Percentiles rank a stretch among this genome's conserved stretches.
Conservation (phyloP, 768 basidiomycete genomes). For the Fomitopsis pulvina region DNA sequence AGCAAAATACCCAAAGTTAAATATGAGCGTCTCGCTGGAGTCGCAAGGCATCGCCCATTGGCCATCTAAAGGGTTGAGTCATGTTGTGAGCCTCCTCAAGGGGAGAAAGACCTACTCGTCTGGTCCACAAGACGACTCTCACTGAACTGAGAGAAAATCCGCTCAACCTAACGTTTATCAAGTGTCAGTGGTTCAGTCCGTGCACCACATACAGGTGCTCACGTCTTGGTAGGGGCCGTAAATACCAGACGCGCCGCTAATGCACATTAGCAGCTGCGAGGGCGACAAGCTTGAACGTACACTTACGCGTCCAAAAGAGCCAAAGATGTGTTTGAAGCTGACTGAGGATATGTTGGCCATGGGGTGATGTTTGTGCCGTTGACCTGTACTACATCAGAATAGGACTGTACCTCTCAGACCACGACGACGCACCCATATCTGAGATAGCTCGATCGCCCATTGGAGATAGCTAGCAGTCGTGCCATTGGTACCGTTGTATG, state of each 20-base stretch:
- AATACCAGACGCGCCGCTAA: slow-evolving; percentile 63
- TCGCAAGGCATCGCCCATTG: slow-evolving; percentile 76
- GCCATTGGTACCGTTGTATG: slow-evolving; percentile 42
- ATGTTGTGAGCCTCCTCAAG: background rate
- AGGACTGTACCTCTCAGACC: background rate
- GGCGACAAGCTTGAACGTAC: background rate
- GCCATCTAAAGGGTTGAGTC: slow-evolving; percentile 34
- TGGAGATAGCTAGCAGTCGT: slow-evolving; percentile 67
- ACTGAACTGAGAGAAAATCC: slow-evolving; percentile 52
- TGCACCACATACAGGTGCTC: no score
- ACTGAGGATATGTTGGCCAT: slow-evolving; percentile 56
- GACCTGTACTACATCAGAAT: slow-evolving; percentile 33
- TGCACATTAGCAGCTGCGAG: background rate
- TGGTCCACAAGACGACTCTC: slow-evolving; percentile 63
- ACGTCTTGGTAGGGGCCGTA: slow-evolving; percentile 79
- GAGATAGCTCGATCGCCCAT: slow-evolving; percentile 61
- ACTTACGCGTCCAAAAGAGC: slow-evolving; percentile 72
- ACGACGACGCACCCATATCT: slow-evolving; percentile 41
- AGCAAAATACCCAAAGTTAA: slow-evolving; percentile 58
- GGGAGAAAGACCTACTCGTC: slow-evolving; percentile 28
- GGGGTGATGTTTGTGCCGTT: slow-evolving; percentile 48
- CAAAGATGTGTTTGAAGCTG: slow-evolving; percentile 48
- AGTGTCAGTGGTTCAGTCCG: no score
- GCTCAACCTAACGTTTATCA: no score
- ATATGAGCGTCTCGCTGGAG: slow-evolving; percentile 48